Percentiles rank a stretch among this genome's conserved stretches.
Conservation (phyloP, 768 basidiomycete species). For the Lactarius akahatsu region DNA sequence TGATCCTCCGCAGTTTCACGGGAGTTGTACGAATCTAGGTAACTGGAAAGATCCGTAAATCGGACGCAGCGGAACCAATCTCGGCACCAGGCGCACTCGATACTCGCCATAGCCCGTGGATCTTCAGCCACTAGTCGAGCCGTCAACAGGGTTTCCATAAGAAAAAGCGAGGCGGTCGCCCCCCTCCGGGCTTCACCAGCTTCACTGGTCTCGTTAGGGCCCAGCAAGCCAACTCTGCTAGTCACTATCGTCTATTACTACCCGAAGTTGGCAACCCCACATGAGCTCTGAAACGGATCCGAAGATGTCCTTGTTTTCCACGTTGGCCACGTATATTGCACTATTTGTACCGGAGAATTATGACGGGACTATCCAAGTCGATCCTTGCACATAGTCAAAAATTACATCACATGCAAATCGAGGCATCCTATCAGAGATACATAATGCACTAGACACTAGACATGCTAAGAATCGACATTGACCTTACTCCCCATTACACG, state of each 20-base stretch:
- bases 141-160: too few species aligned
- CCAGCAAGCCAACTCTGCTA: background rate
- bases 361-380: background rate
- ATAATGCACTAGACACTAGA: background rate
- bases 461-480: background rate
- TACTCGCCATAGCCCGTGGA: too few species aligned
- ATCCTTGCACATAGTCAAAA: background rate
- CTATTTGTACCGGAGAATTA: background rate
- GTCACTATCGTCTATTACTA: background rate
- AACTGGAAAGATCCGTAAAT: too few species aligned
- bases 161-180: too few species aligned
- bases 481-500: constrained; percentile 10
- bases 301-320: background rate
- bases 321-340: background rate
- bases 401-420: background rate
- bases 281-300: background rate
- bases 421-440: background rate
- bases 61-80: too few species aligned
- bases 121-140: too few species aligned
- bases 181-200: too few species aligned
- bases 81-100: too few species aligned
- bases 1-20: background rate
- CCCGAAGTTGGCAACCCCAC: background rate
- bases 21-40: background rate
- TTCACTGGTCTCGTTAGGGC: too few species aligned